Evolutionary conservation across 2,329 filamentous ascomycete species (phyloP), one percentile per base, ranked within the genome.

Genomic region (Colletotrichum sp.): DNA sequence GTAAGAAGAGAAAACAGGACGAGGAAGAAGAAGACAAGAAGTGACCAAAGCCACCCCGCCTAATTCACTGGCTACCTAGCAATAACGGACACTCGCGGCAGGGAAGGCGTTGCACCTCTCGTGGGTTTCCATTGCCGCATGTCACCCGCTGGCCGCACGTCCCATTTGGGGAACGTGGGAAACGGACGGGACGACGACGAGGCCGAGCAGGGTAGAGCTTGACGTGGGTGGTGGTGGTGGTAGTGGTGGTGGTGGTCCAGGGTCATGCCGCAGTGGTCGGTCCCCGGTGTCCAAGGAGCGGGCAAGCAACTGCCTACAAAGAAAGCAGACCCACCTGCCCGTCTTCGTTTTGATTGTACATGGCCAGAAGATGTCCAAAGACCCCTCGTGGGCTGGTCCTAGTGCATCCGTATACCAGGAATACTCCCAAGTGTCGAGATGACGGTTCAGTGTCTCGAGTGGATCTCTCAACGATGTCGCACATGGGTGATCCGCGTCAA

Each of bases 401-500:
- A 56, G 60, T 65, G 66, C 61, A 66, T 66, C 71, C 48, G 52
- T 34, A 62, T 30, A 62, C 58, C 58, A 62, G 61, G 66, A 32
- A 34, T 27, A 36, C 32, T 56, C 48, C 74, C 74, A 76, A 65
- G 65, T 60, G 43, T 75, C 30, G 56, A 75, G 62, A 72, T 75
- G 36, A 77, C 66, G 48, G 55, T 22, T 64, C 55, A 48, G 61
- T 18, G 48, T 64, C 22, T 61, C 34, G 25, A 70, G 75, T 70
- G 75, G 70, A 75, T 75, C 75, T 36, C 32, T 68, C 70, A 71
- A 70, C 68, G 65, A 77, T 72, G 76, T 75, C 67, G 75, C 75
- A 75, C 76, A 77, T 76, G 66, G 70, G 62, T 43, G 65, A 70
- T 74, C 74, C 65, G 71, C 62, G 62, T 69, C 71, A 64, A 69